Evolutionary conservation across 2,329 filamentous ascomycete species (phyloP), one percentile per base, ranked within the genome.

Genomic region (Hypocreales sp.): DNA sequence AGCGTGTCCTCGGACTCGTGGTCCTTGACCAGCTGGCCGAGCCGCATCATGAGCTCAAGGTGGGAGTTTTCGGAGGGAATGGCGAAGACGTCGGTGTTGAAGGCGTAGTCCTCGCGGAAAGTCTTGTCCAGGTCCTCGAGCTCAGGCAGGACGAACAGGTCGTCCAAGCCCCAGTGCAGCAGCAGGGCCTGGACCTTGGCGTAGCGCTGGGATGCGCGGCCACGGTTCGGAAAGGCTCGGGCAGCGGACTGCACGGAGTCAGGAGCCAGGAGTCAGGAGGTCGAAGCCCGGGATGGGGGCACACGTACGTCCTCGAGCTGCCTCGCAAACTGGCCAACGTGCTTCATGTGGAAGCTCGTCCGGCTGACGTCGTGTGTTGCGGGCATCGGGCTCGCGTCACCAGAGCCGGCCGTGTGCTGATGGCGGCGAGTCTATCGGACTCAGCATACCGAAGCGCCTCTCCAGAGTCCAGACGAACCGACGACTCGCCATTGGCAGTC

Each of bases 21-120:
- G 25, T 65, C 58, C 39, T 71, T 69, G 40, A 72, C 64, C 42
- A 72, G 52, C 35, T 64, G 58, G 4, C 61, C 64, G 17, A 71
- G 52, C 31, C 61, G 59, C 48, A 70, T 51, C 61, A 69, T 71
- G 30, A 71, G 45, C 39, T 70, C 65, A 11, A 71, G 49, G 35
- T 72, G 67, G 8, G 67, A 55, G 39, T 70, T 70, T 29, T 67
- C 61, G 2, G 63, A 66, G 1, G 67, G 67, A 21, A 72, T 72
- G 25, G 63, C 50, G 37, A 69, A 72, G 24, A 62, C 64, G 29
- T 70, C 64, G 9, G 66, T 71, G 31, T 61, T 58, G 39, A 65
- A 72, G 32, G 54, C 57, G 46, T 67, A 72, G 32, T 68, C 61
- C 29, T 64, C 57, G 15, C 57, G 58, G 20, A 72, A 43, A 37